phyloP scores from a whole-genome alignment of 1,284 basidiomycete genomes.

The Paramarasmius palmivorus region DNA sequence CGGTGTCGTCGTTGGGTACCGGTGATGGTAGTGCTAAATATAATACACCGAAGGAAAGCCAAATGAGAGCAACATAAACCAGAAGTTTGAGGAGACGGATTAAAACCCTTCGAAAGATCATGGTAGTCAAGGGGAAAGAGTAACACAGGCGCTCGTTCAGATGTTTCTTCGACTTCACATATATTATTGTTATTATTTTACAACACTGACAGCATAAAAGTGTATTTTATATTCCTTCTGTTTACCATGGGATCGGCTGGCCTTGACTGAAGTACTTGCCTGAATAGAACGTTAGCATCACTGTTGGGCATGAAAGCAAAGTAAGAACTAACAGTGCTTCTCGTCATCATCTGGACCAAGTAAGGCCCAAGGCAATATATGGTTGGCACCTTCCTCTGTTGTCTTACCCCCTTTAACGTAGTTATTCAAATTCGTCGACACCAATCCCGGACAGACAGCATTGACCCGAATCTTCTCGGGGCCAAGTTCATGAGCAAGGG shows the following conservation, averaged over 20 bases:
- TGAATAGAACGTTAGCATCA: no score
- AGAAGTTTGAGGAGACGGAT: not conserved
- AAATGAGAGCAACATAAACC: not conserved
- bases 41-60: not conserved
- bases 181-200: no score
- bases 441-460: constrained; percentile 40
- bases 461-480: constrained; percentile 31
- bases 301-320: no score
- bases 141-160: no score
- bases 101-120: not conserved
- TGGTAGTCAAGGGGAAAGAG: not conserved
- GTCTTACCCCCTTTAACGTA: constrained; percentile 36
- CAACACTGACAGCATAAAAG: no score
- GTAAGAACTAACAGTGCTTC: not conserved
- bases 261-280: no score
- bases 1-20: not conserved
- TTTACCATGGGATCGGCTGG: no score
- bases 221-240: no score
- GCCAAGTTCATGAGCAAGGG: constrained; percentile 16
- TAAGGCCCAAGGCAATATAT: constrained; percentile 36
- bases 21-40: not conserved
- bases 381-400: constrained; percentile 32
- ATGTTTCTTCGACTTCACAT: no score
- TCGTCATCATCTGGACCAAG: constrained; percentile 28
- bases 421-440: constrained; percentile 41